A percentile compares a stretch with the other conserved stretches of the same genome.
These are phyloP conservation scores for Xerocomellus amylosporus DNA, from an alignment of 768 basidiomycete genomes.

Conservation along the genomic window DNA sequence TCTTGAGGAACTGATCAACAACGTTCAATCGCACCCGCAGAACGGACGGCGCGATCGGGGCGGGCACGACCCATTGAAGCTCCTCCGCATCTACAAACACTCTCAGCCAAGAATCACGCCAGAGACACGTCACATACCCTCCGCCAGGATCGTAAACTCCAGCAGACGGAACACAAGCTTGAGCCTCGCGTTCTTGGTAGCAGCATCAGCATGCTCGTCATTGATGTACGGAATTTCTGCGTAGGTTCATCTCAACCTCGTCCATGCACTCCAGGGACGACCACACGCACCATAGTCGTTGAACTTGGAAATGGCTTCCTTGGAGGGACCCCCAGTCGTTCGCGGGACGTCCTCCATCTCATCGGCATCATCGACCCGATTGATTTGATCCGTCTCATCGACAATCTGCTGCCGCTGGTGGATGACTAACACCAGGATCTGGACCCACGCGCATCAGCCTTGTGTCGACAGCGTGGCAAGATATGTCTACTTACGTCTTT, in stretches of 20 bases:
- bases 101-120: slow-evolving; percentile 2
- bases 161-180: slow-evolving; percentile 83
- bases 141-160: slow-evolving; percentile 63
- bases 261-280: not conserved
- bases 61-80: slow-evolving; percentile 83
- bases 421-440: slow-evolving; percentile 66
- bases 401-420: slow-evolving; percentile 57
- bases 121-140: slow-evolving; percentile 46
- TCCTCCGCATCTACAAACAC: slow-evolving; percentile 56
- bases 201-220: slow-evolving; percentile 74
- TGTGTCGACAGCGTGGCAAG: slow-evolving; percentile 19
- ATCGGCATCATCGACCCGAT: slow-evolving; percentile 37
- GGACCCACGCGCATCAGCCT: slow-evolving; percentile 13
- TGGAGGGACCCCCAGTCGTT: slow-evolving; percentile 48
- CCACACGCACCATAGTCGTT: slow-evolving; percentile 66
- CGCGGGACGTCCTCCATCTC: slow-evolving; percentile 32
- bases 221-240: slow-evolving; percentile 73
- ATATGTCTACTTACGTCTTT: slow-evolving; percentile 60
- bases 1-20: slow-evolving; percentile 79
- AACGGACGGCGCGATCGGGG: slow-evolving; percentile 60
- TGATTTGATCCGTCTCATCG: slow-evolving; percentile 52
- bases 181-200: slow-evolving; percentile 72
- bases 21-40: slow-evolving; percentile 68
- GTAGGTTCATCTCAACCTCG: not conserved
- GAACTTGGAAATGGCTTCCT: slow-evolving; percentile 65